Base-by-base conservation (phyloP, 2,329 filamentous ascomycete species). In the Fusarium praegraminearum region DNA sequence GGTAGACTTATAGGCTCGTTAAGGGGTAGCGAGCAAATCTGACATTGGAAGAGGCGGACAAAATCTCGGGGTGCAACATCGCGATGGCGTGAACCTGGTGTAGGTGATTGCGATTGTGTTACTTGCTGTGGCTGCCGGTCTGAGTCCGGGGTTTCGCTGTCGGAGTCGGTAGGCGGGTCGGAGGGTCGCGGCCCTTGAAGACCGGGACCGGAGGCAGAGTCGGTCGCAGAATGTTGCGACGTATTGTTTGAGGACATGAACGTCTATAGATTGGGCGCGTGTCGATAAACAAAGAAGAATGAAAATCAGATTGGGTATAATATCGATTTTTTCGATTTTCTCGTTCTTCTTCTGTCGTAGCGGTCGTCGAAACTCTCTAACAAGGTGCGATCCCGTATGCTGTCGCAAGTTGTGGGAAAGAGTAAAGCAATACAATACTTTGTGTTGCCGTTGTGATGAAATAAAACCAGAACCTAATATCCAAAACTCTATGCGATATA, bases 21-120 rank as follows among this genome's bases (percentile, higher is more conserved):
- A 32, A 96, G 82, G 2, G 91, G 90, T 44, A 82, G 83, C 5
- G 90, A 92, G 78, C 94, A 97, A 67, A 86, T 82, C 13, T 86
- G 86, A 77, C 94, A 98, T 80, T 97, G 93, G 55, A 96, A 85
- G 41, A 96, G 82, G 44, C 90, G 90, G 65, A 97, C 75, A 20
- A 80, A 71, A n/a, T 78, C 73, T 26, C 78, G 77, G 6, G 77
- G 70, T 9, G 43, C 33, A 26, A 74, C 68, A 44, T 71, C 50
- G 33, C 68, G 68, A 46, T 71, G 68, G 12, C 46, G 51, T 40
- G 50, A 18, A 10, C 49, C 30, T 13, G 46, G 44, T 20, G 61
- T 33, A 44, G 69, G 47, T 13, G 69, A 60, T 22, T 51, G 60
- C 3, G 67, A 51, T 18, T 44, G 64, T 49, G 59, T 59, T 20